Conservation (phyloP, 495 filamentous ascomycete genomes). For the Penicillium riverlandense region DNA sequence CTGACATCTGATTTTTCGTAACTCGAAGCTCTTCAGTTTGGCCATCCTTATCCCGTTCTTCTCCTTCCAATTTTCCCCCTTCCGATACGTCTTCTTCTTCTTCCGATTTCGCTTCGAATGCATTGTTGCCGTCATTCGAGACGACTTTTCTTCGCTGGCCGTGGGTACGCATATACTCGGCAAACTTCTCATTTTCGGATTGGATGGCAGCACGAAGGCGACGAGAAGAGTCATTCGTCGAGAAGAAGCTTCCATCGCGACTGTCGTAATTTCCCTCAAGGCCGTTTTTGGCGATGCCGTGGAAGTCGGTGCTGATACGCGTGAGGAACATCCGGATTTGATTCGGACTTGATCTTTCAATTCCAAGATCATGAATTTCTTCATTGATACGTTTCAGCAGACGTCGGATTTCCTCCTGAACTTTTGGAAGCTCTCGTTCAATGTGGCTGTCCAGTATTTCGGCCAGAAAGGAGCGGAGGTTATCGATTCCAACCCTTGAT, state of each 20-base stretch:
- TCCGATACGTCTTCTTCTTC: no score
- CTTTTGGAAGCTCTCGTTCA: constrained; percentile 18
- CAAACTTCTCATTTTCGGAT: constrained; percentile 15
- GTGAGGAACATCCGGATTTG: constrained; percentile 18
- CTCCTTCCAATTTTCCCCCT: no score
- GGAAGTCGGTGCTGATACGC: constrained; percentile 8
- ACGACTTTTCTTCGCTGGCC: constrained; percentile 12
- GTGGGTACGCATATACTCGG: constrained; percentile 11
- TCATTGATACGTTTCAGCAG: constrained; percentile 3
- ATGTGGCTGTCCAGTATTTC: constrained; percentile 20
- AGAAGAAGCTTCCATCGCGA: constrained; percentile 7
- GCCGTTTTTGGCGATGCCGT: constrained; percentile 9
- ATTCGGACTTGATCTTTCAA: constrained; percentile 3
- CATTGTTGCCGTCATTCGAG: not conserved
- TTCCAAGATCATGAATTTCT: constrained; percentile 9
- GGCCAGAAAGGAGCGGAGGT: constrained; percentile 14
- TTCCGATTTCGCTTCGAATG: not conserved
- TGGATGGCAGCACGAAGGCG: constrained; percentile 17
- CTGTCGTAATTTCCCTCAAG: constrained; percentile 14
- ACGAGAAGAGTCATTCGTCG: not conserved
- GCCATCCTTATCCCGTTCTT: not conserved
- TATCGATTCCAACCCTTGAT: constrained; percentile 15
- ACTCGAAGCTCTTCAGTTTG: constrained; percentile 1
- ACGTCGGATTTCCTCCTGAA: constrained; percentile 10
- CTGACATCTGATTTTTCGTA: constrained; percentile 5